Evolutionary conservation across 2,329 filamentous ascomycete species (phyloP), one percentile per base, ranked within the genome.

Genomic region (Calonectria ilicicola): DNA sequence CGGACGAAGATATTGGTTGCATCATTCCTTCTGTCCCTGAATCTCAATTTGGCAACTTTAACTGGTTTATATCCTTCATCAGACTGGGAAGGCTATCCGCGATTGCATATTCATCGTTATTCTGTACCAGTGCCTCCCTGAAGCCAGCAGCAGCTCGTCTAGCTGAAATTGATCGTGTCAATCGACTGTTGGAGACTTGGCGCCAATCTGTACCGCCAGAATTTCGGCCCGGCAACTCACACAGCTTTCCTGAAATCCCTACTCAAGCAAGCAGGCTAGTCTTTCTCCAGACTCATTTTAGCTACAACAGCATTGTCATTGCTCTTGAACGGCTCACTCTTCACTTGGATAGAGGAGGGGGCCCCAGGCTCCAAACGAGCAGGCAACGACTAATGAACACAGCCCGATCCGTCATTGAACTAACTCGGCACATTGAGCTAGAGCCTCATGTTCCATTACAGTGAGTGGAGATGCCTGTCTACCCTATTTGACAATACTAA

Each of bases 1-100:
- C 76, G n/a, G 84, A 85, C 69, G 79, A 77, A 6, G 84, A 86
- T 58, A 83, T 86, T 63, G 81, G 82, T 15, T 83, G 79, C 58
- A 78, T 81, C 0, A 79, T 86, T 21, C 84, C 84, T 5, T 53
- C 74, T 15, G 71, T 77, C 17, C 82, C 82, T 1, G 82, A 83
- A 40, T 77, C 83, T 5, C 35, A 76, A 6, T 78, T 84, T 51
- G 79, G 77, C 21, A 77, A 74, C 6, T 84, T 81, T 60, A 80
- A 85, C 73, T 85, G 82, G 81, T 82, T 85, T 32, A 60, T 83
- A 1, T 71, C 79, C 4, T 79, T 79, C 23, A 77, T 81, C 23
- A 78, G 81, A 5, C 78, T 83, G 38, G 72, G 74, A 27, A 75
- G 84, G 5, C 69, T 85, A 1, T 65, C 82, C 0, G 84, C 84